Evolutionary conservation across 2,329 filamentous ascomycete genomes (phyloP).

Genomic region (Fusarium longipes): DNA sequence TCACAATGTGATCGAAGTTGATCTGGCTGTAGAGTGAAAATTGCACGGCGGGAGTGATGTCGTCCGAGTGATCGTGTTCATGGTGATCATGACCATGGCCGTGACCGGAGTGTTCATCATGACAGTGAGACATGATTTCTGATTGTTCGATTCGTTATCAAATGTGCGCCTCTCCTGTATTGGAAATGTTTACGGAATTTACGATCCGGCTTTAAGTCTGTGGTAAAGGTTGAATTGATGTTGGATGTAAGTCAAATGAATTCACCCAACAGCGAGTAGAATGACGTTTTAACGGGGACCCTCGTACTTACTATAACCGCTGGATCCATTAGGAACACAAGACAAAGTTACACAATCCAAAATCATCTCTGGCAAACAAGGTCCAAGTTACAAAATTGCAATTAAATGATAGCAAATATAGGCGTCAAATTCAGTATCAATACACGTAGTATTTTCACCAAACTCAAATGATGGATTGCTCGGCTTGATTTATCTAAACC

Average conservation of each 20-base stretch:
- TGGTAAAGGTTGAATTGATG: constrained; percentile 19
- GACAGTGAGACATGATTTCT: constrained; percentile 58
- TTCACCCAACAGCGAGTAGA: constrained; percentile 15
- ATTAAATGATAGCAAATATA: not conserved
- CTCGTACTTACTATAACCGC: not conserved
- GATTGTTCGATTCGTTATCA: not conserved
- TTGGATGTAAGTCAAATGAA: constrained; percentile 34
- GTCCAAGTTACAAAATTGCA: not conserved
- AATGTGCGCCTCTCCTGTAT: not conserved
- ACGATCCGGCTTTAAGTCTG: not conserved
- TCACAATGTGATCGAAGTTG: constrained; percentile 84
- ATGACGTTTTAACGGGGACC: constrained; percentile 37
- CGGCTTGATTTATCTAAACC: constrained; percentile 51
- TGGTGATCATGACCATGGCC: constrained; percentile 66
- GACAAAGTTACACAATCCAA: not conserved
- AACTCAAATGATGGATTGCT: not conserved
- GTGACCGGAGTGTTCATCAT: constrained; percentile 63
- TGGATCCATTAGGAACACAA: not conserved
- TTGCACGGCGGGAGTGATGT: constrained; percentile 91
- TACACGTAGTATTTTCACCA: not conserved
- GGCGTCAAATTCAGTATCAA: not conserved
- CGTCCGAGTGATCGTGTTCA: constrained; percentile 88
- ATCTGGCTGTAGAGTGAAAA: constrained; percentile 92
- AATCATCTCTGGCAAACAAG: not conserved
- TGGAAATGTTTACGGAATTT: not conserved